phyloP scores from a whole-genome alignment of 1,139 yeast genomes.

The Geotrichum carabidarum region DNA sequence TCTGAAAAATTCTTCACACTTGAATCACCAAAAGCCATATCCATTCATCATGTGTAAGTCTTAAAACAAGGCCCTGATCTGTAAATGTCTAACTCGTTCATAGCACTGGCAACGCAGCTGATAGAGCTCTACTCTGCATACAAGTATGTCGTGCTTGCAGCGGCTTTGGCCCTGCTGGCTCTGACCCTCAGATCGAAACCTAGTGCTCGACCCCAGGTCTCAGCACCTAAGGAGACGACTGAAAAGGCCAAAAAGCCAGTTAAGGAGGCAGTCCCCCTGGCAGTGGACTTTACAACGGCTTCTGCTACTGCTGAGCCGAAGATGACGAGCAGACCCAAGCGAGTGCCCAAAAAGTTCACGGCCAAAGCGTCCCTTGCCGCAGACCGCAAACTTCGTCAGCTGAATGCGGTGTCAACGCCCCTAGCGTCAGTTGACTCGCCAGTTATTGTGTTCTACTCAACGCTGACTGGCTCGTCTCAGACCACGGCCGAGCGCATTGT shows the following conservation, averaged over 20 bases:
- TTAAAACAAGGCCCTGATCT: neutral
- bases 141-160: constrained; percentile 1
- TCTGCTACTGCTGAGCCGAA: constrained; percentile 16
- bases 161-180: constrained; percentile 1
- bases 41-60: neutral
- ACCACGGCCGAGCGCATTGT: constrained; percentile 48
- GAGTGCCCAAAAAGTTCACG: constrained; percentile 27
- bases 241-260: neutral
- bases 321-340: constrained; percentile 18
- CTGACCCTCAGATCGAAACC: neutral
- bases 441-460: constrained; percentile 68
- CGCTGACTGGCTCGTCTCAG: constrained; percentile 77
- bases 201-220: neutral
- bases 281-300: constrained; percentile 43
- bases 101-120: neutral
- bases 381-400: constrained; percentile 25
- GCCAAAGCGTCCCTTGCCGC: constrained; percentile 22
- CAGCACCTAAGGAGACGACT: neutral
- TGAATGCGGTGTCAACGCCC: constrained; percentile 27
- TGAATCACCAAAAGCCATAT: neutral
- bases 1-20: neutral
- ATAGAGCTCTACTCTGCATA: neutral
- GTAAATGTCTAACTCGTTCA: neutral
- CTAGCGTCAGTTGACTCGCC: constrained; percentile 30
- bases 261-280: constrained; percentile 22